phyloP scores from a whole-genome alignment of 2,329 filamentous ascomycete genomes.

The Rhytidhysteron rufulum region DNA sequence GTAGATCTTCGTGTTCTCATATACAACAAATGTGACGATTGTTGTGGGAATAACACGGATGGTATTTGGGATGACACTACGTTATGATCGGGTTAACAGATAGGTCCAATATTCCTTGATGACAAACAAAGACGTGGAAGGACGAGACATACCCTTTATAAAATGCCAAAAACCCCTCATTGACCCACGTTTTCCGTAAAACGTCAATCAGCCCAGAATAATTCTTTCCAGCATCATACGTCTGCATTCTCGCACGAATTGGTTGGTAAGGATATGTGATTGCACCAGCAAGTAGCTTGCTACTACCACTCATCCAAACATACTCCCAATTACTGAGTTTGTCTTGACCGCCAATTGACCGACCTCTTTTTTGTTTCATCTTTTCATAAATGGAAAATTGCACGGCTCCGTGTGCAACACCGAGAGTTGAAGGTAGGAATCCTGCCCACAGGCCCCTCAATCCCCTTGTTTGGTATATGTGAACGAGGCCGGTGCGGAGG shows the following conservation, averaged over 20 bases:
- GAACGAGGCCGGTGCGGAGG: slow-evolving; percentile 66
- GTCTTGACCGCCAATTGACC: slow-evolving; percentile 26
- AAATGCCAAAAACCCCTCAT: slow-evolving; percentile 79
- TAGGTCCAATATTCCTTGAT: neutral
- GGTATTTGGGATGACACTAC: slow-evolving; percentile 72
- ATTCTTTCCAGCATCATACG: slow-evolving; percentile 71
- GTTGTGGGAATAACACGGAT: slow-evolving; percentile 89
- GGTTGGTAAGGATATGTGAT: slow-evolving; percentile 96
- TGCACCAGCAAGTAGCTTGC: slow-evolving; percentile 85
- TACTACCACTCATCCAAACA: slow-evolving; percentile 71
- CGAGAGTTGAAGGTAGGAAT: slow-evolving; percentile 74
- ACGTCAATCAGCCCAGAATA: slow-evolving; percentile 75
- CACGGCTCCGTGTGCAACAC: slow-evolving; percentile 86
- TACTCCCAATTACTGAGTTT: slow-evolving; percentile 70
- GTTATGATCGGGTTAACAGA: neutral
- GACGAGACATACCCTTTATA: slow-evolving; percentile 65
- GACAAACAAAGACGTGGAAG: slow-evolving; percentile 5
- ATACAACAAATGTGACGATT: slow-evolving; percentile 94
- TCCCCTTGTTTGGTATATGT: slow-evolving; percentile 70
- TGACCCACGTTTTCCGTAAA: slow-evolving; percentile 66
- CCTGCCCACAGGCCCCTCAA: slow-evolving; percentile 81
- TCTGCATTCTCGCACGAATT: slow-evolving; percentile 81
- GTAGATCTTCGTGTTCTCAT: slow-evolving; percentile 85
- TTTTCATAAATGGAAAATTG: slow-evolving; percentile 95
- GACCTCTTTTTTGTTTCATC: slow-evolving; percentile 59